phyloP scores from a whole-genome alignment of 1,139 yeast genomes.

The Saccharomyces pastorianus region DNA sequence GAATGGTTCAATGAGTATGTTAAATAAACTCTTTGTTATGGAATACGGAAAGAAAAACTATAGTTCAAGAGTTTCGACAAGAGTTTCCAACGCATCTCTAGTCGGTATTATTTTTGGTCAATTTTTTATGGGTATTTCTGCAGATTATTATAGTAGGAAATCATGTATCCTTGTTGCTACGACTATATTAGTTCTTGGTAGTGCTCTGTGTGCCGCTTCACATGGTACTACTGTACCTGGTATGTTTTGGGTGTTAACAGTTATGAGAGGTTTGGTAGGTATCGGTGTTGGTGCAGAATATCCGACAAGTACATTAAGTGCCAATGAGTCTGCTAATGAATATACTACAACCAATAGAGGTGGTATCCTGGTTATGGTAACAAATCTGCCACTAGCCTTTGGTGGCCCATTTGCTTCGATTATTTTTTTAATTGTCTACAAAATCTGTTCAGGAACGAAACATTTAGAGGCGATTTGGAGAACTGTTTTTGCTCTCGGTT shows the following conservation, averaged over 20 bases:
- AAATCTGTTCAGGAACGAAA: slow-evolving; percentile 48
- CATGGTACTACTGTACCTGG: slow-evolving; percentile 75
- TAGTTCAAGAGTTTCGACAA: slow-evolving; percentile 58
- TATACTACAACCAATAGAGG: slow-evolving; percentile 78
- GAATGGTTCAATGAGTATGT: slow-evolving; percentile 74
- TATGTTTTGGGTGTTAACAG: slow-evolving; percentile 71
- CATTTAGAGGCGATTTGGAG: slow-evolving; percentile 61
- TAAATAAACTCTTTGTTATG: slow-evolving; percentile 53
- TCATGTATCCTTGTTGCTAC: slow-evolving; percentile 75
- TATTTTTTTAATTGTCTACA: slow-evolving; percentile 75
- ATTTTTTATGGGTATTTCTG: slow-evolving; percentile 64
- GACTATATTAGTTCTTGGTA: slow-evolving; percentile 59
- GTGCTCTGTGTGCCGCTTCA: slow-evolving; percentile 72
- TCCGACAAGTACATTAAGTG: slow-evolving; percentile 88
- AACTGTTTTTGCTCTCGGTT: slow-evolving; percentile 84
- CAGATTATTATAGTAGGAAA: slow-evolving; percentile 74
- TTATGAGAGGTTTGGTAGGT: slow-evolving; percentile 80
- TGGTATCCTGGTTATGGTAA: slow-evolving; percentile 82
- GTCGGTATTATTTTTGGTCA: slow-evolving; percentile 91
- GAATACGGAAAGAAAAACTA: slow-evolving; percentile 60
- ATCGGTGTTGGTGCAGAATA: slow-evolving; percentile 85
- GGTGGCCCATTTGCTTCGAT: slow-evolving; percentile 83
- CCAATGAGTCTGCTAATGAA: slow-evolving; percentile 81
- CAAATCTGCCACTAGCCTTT: slow-evolving; percentile 77
- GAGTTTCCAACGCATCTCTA: slow-evolving; percentile 82